Evolutionary conservation across 2,329 filamentous ascomycete species (phyloP).

Genomic region (Sphaerulina vaccinii): DNA sequence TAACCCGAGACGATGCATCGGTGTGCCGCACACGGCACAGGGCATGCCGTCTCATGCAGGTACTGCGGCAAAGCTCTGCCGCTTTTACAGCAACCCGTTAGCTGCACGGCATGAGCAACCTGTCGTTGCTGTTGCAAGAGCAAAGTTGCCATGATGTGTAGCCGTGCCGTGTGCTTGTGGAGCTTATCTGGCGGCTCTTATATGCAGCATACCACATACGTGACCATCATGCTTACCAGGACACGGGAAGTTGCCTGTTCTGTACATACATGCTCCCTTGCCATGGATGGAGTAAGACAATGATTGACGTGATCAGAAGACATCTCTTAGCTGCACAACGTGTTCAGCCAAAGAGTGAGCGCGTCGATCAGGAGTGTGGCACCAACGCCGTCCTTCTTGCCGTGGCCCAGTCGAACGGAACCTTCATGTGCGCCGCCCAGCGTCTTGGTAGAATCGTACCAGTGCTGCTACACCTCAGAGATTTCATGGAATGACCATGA

Average conservation of each 20-base stretch:
- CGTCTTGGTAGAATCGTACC: not conserved
- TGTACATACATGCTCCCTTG: not conserved
- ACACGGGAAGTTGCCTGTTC: not conserved
- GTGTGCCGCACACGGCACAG: not conserved
- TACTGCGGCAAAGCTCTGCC: slow-evolving; percentile 7
- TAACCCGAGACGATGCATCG: not conserved
- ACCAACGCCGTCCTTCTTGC: not conserved
- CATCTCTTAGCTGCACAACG: slow-evolving; percentile 12
- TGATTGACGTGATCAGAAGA: slow-evolving; percentile 20
- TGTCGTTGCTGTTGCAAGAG: not conserved
- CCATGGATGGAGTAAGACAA: slow-evolving; percentile 8
- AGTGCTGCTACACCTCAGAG: too few relatives aligned
- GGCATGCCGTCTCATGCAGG: not conserved
- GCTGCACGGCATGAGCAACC: slow-evolving; percentile 4
- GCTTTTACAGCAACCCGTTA: slow-evolving; percentile 9
- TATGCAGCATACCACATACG: not conserved
- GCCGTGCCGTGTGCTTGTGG: not conserved
- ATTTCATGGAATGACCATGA: not conserved
- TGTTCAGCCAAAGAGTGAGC: slow-evolving; percentile 8
- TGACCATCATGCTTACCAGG: not conserved
- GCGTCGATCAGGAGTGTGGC: too few relatives aligned
- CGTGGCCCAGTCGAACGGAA: too few relatives aligned
- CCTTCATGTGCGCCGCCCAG: too few relatives aligned
- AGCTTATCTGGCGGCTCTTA: not conserved
- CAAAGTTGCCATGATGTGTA: not conserved